These are phyloP conservation scores for Backusella macrospora DNA, from an alignment of 192 early-diverging fungal genomes.

Conservation along the genomic window DNA sequence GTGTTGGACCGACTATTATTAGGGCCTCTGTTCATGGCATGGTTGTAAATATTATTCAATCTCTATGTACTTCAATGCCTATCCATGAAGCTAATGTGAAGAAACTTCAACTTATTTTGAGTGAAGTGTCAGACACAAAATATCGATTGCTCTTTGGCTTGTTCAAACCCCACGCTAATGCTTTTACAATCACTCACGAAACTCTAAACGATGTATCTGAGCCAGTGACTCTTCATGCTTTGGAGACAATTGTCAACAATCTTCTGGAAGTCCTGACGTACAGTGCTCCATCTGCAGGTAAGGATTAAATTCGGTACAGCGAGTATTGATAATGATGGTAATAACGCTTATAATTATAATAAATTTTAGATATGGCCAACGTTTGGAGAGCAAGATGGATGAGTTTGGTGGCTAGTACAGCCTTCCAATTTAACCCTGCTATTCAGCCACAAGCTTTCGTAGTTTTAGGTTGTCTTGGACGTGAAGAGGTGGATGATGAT, in stretches of 20 bases:
- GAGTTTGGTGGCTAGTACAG: conserved; percentile 85
- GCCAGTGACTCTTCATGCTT: conserved; percentile 48
- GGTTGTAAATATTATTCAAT: conserved; percentile 90
- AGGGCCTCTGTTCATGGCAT: conserved; percentile 92
- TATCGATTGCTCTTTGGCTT: conserved; percentile 82
- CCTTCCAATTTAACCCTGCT: conserved; percentile 93
- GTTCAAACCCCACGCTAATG: conserved; percentile 63
- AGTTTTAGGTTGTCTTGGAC: conserved; percentile 82
- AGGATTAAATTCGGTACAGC: conserved; percentile 10
- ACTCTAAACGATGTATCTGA: conserved; percentile 57
- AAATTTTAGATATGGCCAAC: conserved; percentile 67
- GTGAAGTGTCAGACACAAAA: conserved; percentile 82
- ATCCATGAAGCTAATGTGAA: conserved; percentile 56
- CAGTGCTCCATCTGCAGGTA: conserved; percentile 69
- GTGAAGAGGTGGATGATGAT: conserved; percentile 91
- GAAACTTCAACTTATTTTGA: conserved; percentile 63
- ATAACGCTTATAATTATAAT: not conserved
- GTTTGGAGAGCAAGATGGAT: conserved; percentile 92
- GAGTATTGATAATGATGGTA: not conserved
- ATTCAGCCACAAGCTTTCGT: conserved; percentile 95
- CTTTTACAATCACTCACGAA: conserved; percentile 64
- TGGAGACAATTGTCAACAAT: conserved; percentile 61
- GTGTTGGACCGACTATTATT: conserved; percentile 82
- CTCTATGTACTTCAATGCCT: conserved; percentile 66
- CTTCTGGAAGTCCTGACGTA: conserved; percentile 67